Conservation (phyloP, 371 early-diverging fungal species). For the Saksenaea vasiformis region DNA sequence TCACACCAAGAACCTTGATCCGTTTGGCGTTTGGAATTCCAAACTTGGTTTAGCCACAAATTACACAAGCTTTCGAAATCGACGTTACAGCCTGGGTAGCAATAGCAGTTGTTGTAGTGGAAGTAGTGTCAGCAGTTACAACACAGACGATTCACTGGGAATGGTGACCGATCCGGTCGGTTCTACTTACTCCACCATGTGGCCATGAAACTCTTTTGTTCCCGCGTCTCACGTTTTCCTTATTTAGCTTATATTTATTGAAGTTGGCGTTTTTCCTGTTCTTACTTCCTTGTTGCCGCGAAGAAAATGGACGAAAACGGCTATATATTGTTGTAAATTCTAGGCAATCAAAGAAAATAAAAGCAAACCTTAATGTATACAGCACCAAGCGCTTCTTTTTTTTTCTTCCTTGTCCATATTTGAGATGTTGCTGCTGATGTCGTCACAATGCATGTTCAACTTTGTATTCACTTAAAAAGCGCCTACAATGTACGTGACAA, state of each 20-base stretch:
- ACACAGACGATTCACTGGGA: background rate
- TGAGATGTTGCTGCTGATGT: no score
- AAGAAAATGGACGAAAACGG: background rate
- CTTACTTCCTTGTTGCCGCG: background rate
- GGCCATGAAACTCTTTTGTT: background rate
- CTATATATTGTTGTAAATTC: background rate
- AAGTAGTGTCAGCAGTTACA: background rate
- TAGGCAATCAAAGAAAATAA: background rate
- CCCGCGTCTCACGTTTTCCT: background rate
- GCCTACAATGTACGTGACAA: no score
- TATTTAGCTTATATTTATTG: background rate
- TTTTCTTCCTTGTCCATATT: background rate
- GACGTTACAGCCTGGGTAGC: background rate
- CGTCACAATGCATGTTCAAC: no score
- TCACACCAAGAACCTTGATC: background rate
- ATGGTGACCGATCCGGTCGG: background rate
- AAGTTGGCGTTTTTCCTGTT: background rate
- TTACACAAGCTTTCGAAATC: background rate
- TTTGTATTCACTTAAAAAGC: no score
- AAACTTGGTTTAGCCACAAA: conserved; percentile 8
- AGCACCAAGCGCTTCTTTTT: background rate
- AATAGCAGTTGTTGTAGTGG: background rate
- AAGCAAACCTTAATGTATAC: background rate
- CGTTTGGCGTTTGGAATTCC: conserved; percentile 9
- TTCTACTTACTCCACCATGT: background rate